Percentiles rank a stretch among this genome's conserved stretches.
Evolutionary conservation across 108 stramenopile genomes (phyloP).

Genomic region (Hondaea fermentalgiana): DNA sequence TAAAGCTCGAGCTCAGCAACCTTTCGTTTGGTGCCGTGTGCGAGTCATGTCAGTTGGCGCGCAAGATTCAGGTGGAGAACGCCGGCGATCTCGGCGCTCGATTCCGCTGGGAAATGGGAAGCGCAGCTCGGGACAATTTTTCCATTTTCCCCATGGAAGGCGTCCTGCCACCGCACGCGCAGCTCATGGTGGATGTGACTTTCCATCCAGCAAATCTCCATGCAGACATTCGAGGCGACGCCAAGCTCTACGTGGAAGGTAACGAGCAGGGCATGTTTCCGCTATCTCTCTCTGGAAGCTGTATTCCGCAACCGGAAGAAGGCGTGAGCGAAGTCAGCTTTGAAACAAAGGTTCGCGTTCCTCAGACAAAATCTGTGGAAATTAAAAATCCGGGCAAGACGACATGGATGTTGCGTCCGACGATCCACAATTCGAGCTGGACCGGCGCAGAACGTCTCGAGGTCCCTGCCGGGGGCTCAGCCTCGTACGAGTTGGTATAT

Average conservation of each 20-base stretch:
- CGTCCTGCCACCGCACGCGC: constrained; percentile 32
- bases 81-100: constrained; percentile 43
- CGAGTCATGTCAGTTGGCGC: constrained; percentile 29
- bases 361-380: constrained; percentile 8
- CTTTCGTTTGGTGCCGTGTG: constrained; percentile 50
- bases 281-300: constrained; percentile 38
- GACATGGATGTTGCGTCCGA: constrained; percentile 33
- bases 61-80: constrained; percentile 44
- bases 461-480: constrained; percentile 43
- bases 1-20: constrained; percentile 41
- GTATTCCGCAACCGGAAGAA: constrained; percentile 48
- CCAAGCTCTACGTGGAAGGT: neutral
- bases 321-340: constrained; percentile 37
- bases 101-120: constrained; percentile 40
- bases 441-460: constrained; percentile 30
- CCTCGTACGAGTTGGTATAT: constrained; percentile 40
- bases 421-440: constrained; percentile 34
- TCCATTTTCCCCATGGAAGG: constrained; percentile 40
- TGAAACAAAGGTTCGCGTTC: constrained; percentile 29
- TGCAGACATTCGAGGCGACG: constrained; percentile 38
- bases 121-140: constrained; percentile 24
- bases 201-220: constrained; percentile 35
- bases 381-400: constrained; percentile 47
- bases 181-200: constrained; percentile 43
- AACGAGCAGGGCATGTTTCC: neutral